Conservation (phyloP, 768 basidiomycete genomes). For the Suillus cothurnatus region DNA sequence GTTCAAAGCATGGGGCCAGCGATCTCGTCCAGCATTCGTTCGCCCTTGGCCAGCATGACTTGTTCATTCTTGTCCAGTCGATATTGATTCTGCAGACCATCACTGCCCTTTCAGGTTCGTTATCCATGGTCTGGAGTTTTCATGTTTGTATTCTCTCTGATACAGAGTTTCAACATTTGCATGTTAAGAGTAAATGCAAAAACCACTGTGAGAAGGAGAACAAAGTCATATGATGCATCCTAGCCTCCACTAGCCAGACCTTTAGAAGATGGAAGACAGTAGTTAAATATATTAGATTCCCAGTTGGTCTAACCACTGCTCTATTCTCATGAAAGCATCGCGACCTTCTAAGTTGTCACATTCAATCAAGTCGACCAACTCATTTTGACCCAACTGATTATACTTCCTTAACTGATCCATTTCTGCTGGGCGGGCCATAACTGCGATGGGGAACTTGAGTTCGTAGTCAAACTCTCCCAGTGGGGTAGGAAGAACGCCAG, state of each 20-base stretch:
- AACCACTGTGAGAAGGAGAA: background rate
- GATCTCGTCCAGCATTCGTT: background rate
- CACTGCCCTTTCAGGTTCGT: too few species aligned
- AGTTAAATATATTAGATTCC: conserved; percentile 41
- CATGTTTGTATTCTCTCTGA: background rate
- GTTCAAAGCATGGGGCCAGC: background rate
- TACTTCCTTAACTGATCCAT: conserved; percentile 35
- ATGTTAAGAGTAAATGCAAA: background rate
- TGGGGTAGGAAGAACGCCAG: conserved; percentile 34
- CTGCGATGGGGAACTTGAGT: conserved; percentile 59
- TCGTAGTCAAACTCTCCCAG: conserved; percentile 61
- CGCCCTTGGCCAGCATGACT: background rate
- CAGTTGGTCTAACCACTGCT: conserved; percentile 57
- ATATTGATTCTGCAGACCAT: background rate
- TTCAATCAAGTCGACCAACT: conserved; percentile 41
- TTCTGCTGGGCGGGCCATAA: conserved; percentile 43
- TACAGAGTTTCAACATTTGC: background rate
- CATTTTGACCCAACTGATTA: conserved; percentile 44
- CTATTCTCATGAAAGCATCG: conserved; percentile 44
- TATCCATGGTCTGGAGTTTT: background rate
- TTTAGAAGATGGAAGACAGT: background rate
- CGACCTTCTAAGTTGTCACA: conserved; percentile 39
- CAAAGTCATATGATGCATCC: background rate
- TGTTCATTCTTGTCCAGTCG: background rate
- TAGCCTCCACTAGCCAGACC: background rate